Percentiles rank a stretch among this genome's conserved stretches.
Conservation (phyloP, 2,329 filamentous ascomycete species). For the Neofusicoccum cordaticola region DNA sequence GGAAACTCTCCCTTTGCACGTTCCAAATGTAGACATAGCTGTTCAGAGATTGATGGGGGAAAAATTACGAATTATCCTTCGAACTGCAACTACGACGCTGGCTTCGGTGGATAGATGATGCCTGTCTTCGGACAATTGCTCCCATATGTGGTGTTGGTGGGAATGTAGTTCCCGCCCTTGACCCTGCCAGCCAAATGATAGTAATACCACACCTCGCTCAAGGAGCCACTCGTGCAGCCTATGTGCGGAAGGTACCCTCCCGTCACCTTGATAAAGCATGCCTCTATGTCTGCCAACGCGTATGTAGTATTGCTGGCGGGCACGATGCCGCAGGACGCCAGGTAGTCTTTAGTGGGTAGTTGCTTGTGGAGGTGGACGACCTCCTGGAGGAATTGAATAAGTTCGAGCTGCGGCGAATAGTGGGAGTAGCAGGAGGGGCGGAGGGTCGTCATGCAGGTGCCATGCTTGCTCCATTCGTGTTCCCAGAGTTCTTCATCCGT, state of each 20-base stretch:
- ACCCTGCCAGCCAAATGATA: conserved; percentile 61
- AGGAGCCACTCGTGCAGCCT: conserved; percentile 51
- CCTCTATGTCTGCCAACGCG: conserved; percentile 56
- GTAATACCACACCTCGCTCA: conserved; percentile 61
- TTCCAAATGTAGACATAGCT: too few relatives aligned
- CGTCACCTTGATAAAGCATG: conserved; percentile 50
- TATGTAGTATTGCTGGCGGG: conserved; percentile 58
- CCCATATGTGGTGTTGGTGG: conserved; percentile 49
- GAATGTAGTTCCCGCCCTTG: conserved; percentile 59
- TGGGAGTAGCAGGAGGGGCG: conserved; percentile 61
- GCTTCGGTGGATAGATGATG: conserved; percentile 65
- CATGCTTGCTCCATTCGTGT: conserved; percentile 71
- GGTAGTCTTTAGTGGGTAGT: conserved; percentile 62
- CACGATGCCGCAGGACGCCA: conserved; percentile 61
- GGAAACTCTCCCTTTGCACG: too few relatives aligned
- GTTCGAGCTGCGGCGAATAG: conserved; percentile 59
- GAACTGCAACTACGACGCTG: neutral
- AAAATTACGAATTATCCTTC: too few relatives aligned
- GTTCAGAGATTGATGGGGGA: too few relatives aligned
- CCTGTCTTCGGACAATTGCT: conserved; percentile 56
- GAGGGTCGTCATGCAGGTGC: conserved; percentile 70
- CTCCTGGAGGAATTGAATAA: conserved; percentile 66
- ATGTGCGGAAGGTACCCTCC: conserved; percentile 57
- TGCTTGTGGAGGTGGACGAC: conserved; percentile 65
- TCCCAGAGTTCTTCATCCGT: conserved; percentile 63